phyloP scores from a whole-genome alignment of 208 protist species.

The Borovskyia barvae region DNA sequence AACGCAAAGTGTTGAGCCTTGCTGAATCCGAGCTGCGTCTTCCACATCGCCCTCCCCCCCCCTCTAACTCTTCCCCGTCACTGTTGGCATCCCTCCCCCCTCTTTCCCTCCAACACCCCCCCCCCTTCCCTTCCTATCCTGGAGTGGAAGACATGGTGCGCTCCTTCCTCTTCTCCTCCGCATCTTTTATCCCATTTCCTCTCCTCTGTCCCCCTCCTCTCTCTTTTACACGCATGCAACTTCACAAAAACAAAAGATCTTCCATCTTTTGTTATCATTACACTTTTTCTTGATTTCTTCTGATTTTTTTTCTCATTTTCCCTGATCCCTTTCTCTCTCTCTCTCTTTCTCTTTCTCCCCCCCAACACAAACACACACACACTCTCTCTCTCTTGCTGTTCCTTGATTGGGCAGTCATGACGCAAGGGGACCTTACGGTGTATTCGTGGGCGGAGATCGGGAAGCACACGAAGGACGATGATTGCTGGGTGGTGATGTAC shows the following conservation, averaged over 20 bases:
- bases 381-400: conserved; percentile 6
- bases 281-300: not conserved
- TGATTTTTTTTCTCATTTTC: conserved; percentile 15
- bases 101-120: no score
- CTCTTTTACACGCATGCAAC: not conserved
- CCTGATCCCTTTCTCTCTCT: not conserved
- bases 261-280: not conserved
- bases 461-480: conserved; percentile 85
- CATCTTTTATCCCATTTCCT: not conserved
- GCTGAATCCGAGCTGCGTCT: not conserved
- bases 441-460: conserved; percentile 88
- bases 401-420: conserved; percentile 34
- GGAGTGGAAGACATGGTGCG: not conserved
- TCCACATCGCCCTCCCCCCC: not conserved
- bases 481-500: conserved; percentile 93
- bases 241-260: not conserved
- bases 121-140: no score
- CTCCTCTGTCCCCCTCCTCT: not conserved
- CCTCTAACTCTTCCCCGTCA: no score
- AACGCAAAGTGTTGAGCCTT: no score
- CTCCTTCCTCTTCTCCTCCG: not conserved
- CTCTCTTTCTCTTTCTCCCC: not conserved
- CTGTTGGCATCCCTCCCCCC: not conserved
- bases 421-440: conserved; percentile 30
- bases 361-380: not conserved